Conservation (phyloP, 2,329 filamentous ascomycete species). For the Exophiala phaeomuriformis region DNA sequence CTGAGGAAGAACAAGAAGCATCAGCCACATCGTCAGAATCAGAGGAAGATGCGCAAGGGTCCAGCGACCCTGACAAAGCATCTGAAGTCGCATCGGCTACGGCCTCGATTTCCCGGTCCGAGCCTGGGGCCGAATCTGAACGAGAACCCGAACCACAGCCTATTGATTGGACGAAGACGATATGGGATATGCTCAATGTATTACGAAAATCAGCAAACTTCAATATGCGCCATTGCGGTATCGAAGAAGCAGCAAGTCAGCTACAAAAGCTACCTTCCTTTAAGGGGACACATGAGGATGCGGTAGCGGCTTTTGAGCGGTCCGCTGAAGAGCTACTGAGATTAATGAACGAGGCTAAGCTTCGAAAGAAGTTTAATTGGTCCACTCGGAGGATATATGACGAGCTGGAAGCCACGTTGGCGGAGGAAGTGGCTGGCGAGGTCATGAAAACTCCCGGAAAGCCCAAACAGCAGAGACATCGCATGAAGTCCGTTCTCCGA, state of each 20-base stretch:
- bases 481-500: slow-evolving; percentile 39
- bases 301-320: slow-evolving; percentile 24
- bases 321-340: slow-evolving; percentile 22
- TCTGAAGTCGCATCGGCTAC: slow-evolving; percentile 13
- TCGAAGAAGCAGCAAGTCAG: slow-evolving; percentile 24
- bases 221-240: slow-evolving; percentile 26
- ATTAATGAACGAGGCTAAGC: slow-evolving; percentile 27
- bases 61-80: slow-evolving; percentile 30
- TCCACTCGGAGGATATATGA: slow-evolving; percentile 27
- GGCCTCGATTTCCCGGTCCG: slow-evolving; percentile 7
- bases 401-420: slow-evolving; percentile 26
- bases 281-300: slow-evolving; percentile 19
- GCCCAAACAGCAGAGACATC: slow-evolving; percentile 22
- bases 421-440: slow-evolving; percentile 26
- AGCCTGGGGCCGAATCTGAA: not conserved
- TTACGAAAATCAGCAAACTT: slow-evolving; percentile 26
- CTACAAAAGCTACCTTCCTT: slow-evolving; percentile 23
- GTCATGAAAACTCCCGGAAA: slow-evolving; percentile 23
- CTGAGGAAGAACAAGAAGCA: slow-evolving; percentile 28
- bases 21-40: slow-evolving; percentile 9
- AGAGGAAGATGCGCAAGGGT: slow-evolving; percentile 26
- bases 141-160: slow-evolving; percentile 9
- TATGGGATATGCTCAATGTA: slow-evolving; percentile 26
- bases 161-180: slow-evolving; percentile 25
- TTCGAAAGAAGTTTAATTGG: slow-evolving; percentile 29